A percentile compares a stretch with the other conserved stretches of the same genome.
phyloP scores from a whole-genome alignment of 1,139 yeast genomes.

The Suhomyces chickasaworum region DNA sequence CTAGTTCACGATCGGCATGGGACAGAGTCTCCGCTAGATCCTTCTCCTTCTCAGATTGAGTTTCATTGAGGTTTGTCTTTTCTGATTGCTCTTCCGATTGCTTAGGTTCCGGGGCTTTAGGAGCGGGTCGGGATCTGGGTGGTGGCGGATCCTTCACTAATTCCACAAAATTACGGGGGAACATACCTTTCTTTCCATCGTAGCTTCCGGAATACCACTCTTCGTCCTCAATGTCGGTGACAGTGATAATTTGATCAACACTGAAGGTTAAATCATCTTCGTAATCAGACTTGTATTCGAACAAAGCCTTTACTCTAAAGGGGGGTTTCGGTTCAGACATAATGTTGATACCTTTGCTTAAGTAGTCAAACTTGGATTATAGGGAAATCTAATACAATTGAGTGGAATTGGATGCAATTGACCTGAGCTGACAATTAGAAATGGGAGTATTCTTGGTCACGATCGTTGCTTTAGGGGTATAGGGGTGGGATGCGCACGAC shows the following conservation, averaged over 20 bases:
- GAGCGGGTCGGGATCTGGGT: constrained; percentile 14
- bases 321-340: constrained; percentile 41
- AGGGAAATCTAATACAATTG: background rate
- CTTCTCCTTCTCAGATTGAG: background rate
- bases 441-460: constrained; percentile 2
- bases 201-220: constrained; percentile 87
- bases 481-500: constrained; percentile 8
- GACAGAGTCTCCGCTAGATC: background rate
- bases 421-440: background rate
- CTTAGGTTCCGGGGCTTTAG: constrained; percentile 4
- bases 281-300: constrained; percentile 72
- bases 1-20: background rate
- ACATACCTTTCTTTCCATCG: constrained; percentile 67
- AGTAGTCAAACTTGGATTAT: background rate
- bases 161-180: constrained; percentile 84
- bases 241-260: constrained; percentile 70
- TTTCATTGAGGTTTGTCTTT: background rate
- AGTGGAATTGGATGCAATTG: constrained; percentile 2
- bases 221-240: constrained; percentile 77
- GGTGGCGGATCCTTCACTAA: constrained; percentile 18
- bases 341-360: background rate
- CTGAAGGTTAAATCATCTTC: constrained; percentile 81
- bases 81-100: background rate
- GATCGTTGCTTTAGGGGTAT: constrained; percentile 10
- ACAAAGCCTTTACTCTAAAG: constrained; percentile 71